Percentiles rank a stretch among this genome's conserved stretches.
These are phyloP conservation scores for Zygosaccharomyces pseudobailii DNA, from an alignment of 1,139 yeast genomes.

Conservation along the genomic window DNA sequence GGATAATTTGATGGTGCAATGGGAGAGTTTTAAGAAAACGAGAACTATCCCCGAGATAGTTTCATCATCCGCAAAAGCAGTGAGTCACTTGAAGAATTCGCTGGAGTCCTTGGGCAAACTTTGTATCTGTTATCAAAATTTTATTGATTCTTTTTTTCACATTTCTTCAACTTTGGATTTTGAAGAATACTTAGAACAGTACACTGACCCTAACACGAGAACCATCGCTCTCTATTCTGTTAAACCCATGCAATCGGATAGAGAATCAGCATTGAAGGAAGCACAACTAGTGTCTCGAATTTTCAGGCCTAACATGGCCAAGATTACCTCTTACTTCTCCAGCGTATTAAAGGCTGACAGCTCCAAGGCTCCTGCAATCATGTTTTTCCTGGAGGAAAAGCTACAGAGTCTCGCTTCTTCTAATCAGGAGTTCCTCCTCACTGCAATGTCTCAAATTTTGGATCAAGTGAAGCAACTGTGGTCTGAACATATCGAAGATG, in stretches of 20 bases:
- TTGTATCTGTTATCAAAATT: slow-evolving; percentile 59
- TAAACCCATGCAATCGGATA: slow-evolving; percentile 46
- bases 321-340: slow-evolving; percentile 39
- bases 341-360: slow-evolving; percentile 38
- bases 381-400: slow-evolving; percentile 39
- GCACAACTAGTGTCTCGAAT: slow-evolving; percentile 48
- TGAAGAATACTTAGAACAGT: slow-evolving; percentile 42
- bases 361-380: slow-evolving; percentile 41
- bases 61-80: slow-evolving; percentile 12
- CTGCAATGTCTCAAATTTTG: slow-evolving; percentile 47
- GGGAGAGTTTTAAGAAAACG: slow-evolving; percentile 21
- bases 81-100: slow-evolving; percentile 21
- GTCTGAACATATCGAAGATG: slow-evolving; percentile 54
- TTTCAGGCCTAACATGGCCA: slow-evolving; percentile 45
- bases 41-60: slow-evolving; percentile 13
- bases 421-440: slow-evolving; percentile 63
- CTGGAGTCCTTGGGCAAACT: slow-evolving; percentile 38
- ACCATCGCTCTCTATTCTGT: slow-evolving; percentile 28
- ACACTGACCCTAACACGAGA: slow-evolving; percentile 38
- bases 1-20: slow-evolving; percentile 13
- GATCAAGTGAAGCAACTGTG: slow-evolving; percentile 54
- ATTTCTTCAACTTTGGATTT: slow-evolving; percentile 47
- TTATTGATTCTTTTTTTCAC: slow-evolving; percentile 63
- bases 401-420: slow-evolving; percentile 41
- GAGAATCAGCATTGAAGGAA: slow-evolving; percentile 52